These are phyloP conservation scores for Stagonosporopsis rhizophila DNA, from an alignment of 2,329 filamentous ascomycete genomes.

Conservation along the genomic window DNA sequence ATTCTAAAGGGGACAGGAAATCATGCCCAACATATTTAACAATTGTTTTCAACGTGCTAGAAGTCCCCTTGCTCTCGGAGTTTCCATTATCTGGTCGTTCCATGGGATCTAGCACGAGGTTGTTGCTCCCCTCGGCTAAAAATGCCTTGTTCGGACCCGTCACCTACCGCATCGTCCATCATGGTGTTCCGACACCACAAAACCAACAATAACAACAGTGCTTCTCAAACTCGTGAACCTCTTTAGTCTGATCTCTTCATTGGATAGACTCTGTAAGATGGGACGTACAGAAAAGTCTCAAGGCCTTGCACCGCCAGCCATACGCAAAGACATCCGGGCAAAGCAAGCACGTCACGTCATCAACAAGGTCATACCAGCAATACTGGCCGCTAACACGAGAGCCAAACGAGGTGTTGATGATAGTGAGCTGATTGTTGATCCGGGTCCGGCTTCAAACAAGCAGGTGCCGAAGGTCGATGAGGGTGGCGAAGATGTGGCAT, in stretches of 20 bases:
- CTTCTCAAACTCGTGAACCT: background rate
- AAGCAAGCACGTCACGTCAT: slow-evolving; percentile 65
- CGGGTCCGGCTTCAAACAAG: slow-evolving; percentile 25
- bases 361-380: slow-evolving; percentile 65
- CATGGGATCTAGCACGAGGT: background rate
- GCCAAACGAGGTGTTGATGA: slow-evolving; percentile 63
- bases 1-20: too few relatives aligned
- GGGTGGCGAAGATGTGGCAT: slow-evolving; percentile 22
- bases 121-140: background rate
- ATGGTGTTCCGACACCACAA: slow-evolving; percentile 1
- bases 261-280: slow-evolving; percentile 28
- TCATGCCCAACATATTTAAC: too few relatives aligned
- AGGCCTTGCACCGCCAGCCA: slow-evolving; percentile 46
- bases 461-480: background rate
- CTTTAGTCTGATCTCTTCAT: too few relatives aligned
- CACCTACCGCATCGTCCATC: background rate
- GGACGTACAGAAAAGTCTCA: slow-evolving; percentile 48
- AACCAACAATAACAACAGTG: background rate
- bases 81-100: background rate
- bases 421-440: slow-evolving; percentile 58
- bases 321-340: slow-evolving; percentile 52
- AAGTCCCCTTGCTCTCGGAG: background rate
- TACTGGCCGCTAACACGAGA: slow-evolving; percentile 61
- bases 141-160: background rate
- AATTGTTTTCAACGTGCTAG: too few relatives aligned